Evolutionary conservation across 176 grass and related monocot species (phyloP).

Genomic region (Zizania latifolia): DNA sequence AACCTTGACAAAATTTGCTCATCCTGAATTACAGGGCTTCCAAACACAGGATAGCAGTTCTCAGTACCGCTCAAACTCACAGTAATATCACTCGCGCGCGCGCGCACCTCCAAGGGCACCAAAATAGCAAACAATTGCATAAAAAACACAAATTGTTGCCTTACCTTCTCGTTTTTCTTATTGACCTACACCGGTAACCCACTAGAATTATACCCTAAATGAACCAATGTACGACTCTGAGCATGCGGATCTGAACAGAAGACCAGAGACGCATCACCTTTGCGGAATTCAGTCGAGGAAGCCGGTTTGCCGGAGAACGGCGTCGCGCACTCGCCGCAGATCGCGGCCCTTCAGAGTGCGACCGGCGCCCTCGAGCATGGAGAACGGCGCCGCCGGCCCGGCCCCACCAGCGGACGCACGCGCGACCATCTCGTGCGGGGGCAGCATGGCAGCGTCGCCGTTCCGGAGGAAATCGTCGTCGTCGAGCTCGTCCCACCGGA

Average conservation of each 20-base stretch:
- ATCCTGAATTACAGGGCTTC: slow-evolving; percentile 31
- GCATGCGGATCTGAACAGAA: slow-evolving; percentile 25
- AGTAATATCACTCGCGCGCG: slow-evolving; percentile 13
- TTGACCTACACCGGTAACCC: slow-evolving; percentile 24
- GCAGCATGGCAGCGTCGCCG: slow-evolving; percentile 38
- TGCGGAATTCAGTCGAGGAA: slow-evolving; percentile 42
- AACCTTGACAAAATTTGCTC: slow-evolving; percentile 13
- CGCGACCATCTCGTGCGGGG: slow-evolving; percentile 58
- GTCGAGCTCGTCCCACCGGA: slow-evolving; percentile 35
- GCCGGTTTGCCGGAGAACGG: slow-evolving; percentile 50
- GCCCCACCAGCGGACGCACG: slow-evolving; percentile 35
- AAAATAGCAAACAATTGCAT: slow-evolving; percentile 48
- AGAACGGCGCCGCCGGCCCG: slow-evolving; percentile 42
- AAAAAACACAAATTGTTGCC: slow-evolving; percentile 19
- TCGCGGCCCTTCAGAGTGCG: slow-evolving; percentile 88
- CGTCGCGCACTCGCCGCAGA: slow-evolving; percentile 52
- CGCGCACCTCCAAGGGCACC: neutral
- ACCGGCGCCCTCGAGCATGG: slow-evolving; percentile 79
- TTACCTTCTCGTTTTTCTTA: slow-evolving; percentile 6
- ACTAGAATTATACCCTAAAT: slow-evolving; percentile 36
- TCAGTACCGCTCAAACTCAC: slow-evolving; percentile 24
- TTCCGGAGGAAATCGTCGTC: slow-evolving; percentile 24
- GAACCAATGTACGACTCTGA: slow-evolving; percentile 28
- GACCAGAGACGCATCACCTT: slow-evolving; percentile 33
- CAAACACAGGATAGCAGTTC: slow-evolving; percentile 23